Percentiles rank a stretch among this genome's conserved stretches.
These are phyloP conservation scores for Tulasnella sp. DNA, from an alignment of 768 basidiomycete species.

Conservation along the genomic window DNA sequence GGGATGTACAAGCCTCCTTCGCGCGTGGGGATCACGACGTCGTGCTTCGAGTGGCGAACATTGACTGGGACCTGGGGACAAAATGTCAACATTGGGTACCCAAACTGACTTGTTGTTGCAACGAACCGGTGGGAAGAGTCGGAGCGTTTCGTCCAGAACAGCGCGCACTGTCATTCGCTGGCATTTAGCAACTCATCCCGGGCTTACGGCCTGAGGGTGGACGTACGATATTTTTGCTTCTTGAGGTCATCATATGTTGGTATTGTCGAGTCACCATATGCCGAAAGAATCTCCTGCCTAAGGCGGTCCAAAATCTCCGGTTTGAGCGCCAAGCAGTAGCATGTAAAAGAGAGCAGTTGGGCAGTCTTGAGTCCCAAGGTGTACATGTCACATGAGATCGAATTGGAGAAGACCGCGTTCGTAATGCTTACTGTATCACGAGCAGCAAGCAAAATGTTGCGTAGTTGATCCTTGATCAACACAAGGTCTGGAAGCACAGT, in stretches of 20 bases:
- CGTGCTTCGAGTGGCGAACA: constrained; percentile 34
- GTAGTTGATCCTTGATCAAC: constrained; percentile 25
- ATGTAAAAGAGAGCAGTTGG: constrained; percentile 36
- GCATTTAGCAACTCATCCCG: background rate
- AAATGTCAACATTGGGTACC: background rate
- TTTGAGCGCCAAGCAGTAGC: constrained; percentile 36
- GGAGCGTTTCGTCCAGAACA: constrained; percentile 39
- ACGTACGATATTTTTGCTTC: constrained; percentile 30
- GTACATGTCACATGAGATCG: no score
- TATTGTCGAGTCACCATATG: constrained; percentile 1
- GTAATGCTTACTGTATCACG: constrained; percentile 38
- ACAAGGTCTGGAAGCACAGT: background rate
- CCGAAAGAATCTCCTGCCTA: constrained; percentile 33
- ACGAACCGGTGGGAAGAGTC: constrained; percentile 39
- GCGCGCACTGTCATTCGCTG: constrained; percentile 35
- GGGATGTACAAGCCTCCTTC: constrained; percentile 31
- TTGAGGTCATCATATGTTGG: constrained; percentile 34
- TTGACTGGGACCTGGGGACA: constrained; percentile 16
- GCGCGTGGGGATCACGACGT: constrained; percentile 15
- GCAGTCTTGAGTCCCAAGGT: constrained; percentile 33
- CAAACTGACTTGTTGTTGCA: no score
- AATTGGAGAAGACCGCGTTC: background rate
- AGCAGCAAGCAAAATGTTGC: constrained; percentile 37
- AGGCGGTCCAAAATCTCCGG: constrained; percentile 33
- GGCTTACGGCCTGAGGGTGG: background rate